Evolutionary conservation across 1,284 basidiomycete genomes (phyloP), one percentile per base, ranked within the genome.

Genomic region (Pterulicium gracile): DNA sequence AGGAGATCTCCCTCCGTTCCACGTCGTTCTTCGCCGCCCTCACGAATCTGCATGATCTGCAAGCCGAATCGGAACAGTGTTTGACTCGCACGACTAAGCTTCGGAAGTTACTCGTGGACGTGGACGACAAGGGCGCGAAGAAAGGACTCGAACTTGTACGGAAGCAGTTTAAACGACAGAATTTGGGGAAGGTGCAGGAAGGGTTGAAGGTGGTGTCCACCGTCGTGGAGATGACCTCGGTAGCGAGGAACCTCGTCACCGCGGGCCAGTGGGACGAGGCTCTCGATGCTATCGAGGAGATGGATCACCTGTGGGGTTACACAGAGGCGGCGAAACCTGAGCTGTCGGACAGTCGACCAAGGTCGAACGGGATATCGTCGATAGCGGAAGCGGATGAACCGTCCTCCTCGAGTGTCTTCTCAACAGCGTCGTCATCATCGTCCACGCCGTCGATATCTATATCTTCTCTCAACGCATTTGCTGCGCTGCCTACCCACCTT

Each of bases 1-100:
- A 83, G 54, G 95, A 98, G 64, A 96, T 99, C 47, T 87, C 88
- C 4, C 68, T 86, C 7, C 85, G 94, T 3, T 91, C 91, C 0
- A 79, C 88, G 0, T 92, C 91, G 2, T 98, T 99, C 75, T 99
- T 98, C 59, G 88, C 93, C 1, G 96, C 95, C 1, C 77, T 99
- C 18, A 81, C 90, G 5, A 98, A 98, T 60, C 72, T 98, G 10
- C 89, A 97, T 58, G 86, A 92, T 52, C 76, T 98, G 3, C 88
- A 92, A 56, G 79, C 86, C 3, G 91, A 97, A 60, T 93, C 91
- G 0, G 75, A 83, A 24, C 78, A 82, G 22, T 95, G 93, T 56
- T 69, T 98, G 3, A 64, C 70, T 19, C 81, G 88, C 46, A 90
- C 98, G 51, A 69, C 74, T 3, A 69, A 78, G 21, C 73, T 98